Conservation (phyloP, 805 yeast species). For the fission yeast (Schizosaccharomyces pombe) region ASM294v3 CU329670.1:257501-258000, state of each 20-base stretch:
- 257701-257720: constrained; percentile 58
- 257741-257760: constrained; percentile 34
- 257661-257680: constrained; percentile 42
- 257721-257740: constrained; percentile 87
- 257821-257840: constrained; percentile 64
- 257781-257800: constrained; percentile 29
- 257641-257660: constrained; percentile 45
- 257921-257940: constrained; percentile 71
- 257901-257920: constrained; percentile 60
- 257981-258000: constrained; percentile 10
- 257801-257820: constrained; percentile 25
- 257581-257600: constrained; percentile 75
- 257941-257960: constrained; percentile 87
- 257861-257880: constrained; percentile 61
- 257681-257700: constrained; percentile 63
- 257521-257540: constrained; percentile 37
- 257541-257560: constrained; percentile 29
- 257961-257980: constrained; percentile 37
- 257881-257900: constrained; percentile 95
- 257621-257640: constrained; percentile 36
- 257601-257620: constrained; percentile 78
- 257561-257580: constrained; percentile 15
- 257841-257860: constrained; percentile 28
- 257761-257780: constrained; percentile 23
- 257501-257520: constrained; percentile 76